Conservation (phyloP, 805 yeast genomes). For the Suhomyces emberorum region DNA sequence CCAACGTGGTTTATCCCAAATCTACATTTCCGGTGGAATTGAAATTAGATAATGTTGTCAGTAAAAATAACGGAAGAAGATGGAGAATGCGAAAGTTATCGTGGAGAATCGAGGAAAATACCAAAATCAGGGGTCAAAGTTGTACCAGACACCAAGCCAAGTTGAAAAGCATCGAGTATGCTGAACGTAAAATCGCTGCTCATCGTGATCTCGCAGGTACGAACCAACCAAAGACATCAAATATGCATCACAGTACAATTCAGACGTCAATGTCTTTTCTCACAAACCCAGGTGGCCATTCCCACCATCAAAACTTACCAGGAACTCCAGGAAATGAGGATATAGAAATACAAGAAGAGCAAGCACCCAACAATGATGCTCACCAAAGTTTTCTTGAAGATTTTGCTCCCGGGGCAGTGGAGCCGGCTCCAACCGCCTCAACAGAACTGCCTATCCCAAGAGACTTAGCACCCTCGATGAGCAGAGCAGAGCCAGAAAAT, state of each 20-base stretch:
- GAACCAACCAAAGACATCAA: conserved; percentile 6
- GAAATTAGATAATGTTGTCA: conserved; percentile 67
- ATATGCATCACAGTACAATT: conserved; percentile 28
- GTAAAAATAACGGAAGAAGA: conserved; percentile 51
- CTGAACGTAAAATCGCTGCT: conserved; percentile 18
- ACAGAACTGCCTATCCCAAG: conserved; percentile 11
- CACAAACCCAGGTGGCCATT: conserved; percentile 5
- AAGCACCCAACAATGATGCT: conserved; percentile 9
- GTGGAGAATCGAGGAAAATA: conserved; percentile 86
- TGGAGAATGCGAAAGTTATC: conserved; percentile 91
- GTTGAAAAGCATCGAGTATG: conserved; percentile 42
- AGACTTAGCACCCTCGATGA: conserved; percentile 9
- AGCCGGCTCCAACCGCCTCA: background rate
- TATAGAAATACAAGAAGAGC: conserved; percentile 9
- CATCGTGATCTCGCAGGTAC: conserved; percentile 9
- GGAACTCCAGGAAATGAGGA: conserved; percentile 12
- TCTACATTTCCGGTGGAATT: conserved; percentile 82
- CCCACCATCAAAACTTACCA: conserved; percentile 4
- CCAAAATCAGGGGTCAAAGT: conserved; percentile 55
- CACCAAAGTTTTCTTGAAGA: conserved; percentile 26
- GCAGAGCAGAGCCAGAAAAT: conserved; percentile 14
- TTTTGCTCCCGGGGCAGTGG: conserved; percentile 13
- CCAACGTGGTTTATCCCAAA: conserved; percentile 86
- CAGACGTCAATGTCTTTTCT: conserved; percentile 19
- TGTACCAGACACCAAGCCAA: conserved; percentile 59